Evolutionary conservation across 345 rosid species (phyloP).

Genomic region (Ceriops zippeliana): DNA sequence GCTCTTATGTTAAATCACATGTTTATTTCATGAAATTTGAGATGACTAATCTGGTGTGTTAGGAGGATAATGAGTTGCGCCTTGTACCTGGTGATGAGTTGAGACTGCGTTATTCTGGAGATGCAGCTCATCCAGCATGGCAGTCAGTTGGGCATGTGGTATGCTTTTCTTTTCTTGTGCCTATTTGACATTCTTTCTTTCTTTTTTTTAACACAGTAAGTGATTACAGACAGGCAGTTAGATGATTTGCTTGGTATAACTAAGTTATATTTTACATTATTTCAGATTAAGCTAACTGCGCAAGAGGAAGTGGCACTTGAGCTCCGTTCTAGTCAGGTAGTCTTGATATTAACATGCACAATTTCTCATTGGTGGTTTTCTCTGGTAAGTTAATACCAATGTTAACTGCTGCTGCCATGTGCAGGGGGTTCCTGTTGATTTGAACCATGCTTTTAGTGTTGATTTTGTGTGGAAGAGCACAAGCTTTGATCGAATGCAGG

Average conservation of each 20-base stretch:
- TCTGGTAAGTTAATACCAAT: conserved; percentile 1
- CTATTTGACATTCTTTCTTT: neutral
- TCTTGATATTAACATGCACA: conserved; percentile 17
- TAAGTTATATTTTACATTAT: conserved; percentile 7
- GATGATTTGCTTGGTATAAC: neutral
- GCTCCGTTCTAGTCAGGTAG: conserved; percentile 97
- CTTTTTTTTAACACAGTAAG: neutral
- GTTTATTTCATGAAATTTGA: conserved; percentile 17
- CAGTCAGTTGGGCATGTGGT: conserved; percentile 99
- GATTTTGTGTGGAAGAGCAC: conserved; percentile 99
- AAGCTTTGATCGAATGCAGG: conserved; percentile 99
- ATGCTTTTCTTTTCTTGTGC: conserved; percentile 20
- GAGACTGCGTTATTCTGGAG: conserved; percentile 92
- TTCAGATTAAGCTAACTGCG: conserved; percentile 90
- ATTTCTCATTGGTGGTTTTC: conserved; percentile 8
- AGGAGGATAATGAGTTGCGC: conserved; percentile 98
- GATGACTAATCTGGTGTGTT: conserved; percentile 23
- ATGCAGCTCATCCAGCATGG: conserved; percentile 98
- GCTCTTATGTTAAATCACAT: neutral
- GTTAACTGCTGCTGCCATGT: conserved; percentile 16
- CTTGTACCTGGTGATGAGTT: conserved; percentile 98
- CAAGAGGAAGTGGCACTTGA: conserved; percentile 99
- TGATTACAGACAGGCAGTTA: neutral
- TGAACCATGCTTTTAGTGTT: conserved; percentile 92
- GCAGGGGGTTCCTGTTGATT: conserved; percentile 94